A percentile compares a stretch with the other conserved stretches of the same genome.
phyloP scores from a whole-genome alignment of 345 rosid species.

The Erucastrum elatum region DNA sequence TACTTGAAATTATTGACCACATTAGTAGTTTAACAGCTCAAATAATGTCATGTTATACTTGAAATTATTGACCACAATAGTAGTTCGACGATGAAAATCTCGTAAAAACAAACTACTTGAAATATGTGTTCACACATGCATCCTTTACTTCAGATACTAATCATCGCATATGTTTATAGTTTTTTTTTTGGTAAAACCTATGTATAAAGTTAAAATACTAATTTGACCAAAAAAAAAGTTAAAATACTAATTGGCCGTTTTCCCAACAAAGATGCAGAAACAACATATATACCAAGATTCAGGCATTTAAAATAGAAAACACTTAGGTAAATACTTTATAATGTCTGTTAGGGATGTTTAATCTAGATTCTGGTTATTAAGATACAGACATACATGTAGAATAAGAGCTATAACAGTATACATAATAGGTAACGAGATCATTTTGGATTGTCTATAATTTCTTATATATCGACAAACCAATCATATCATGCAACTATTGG shows the following conservation, averaged over 20 bases:
- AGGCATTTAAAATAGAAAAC: background rate
- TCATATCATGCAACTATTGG: background rate
- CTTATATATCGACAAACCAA: background rate
- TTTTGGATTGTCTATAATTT: background rate
- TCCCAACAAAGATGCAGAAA: background rate
- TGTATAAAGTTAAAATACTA: background rate
- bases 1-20: background rate
- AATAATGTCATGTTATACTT: background rate
- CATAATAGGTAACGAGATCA: too few relatives aligned
- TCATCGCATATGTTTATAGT: background rate
- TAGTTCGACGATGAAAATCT: background rate
- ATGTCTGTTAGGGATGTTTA: background rate
- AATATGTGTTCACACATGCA: background rate
- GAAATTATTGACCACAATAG: background rate
- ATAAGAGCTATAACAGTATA: too few relatives aligned
- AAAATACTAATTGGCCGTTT: background rate
- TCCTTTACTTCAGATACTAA: background rate
- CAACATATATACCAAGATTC: background rate
- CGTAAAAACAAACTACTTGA: background rate
- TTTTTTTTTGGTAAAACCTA: background rate
- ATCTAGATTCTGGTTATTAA: background rate
- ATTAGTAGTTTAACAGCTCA: background rate
- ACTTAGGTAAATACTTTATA: background rate
- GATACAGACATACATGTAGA: too few relatives aligned
- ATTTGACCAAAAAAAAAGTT: background rate